Evolutionary conservation across 257 asterid species (phyloP), one percentile per base, ranked within the genome.

Genomic region (Echium plantagineum): DNA sequence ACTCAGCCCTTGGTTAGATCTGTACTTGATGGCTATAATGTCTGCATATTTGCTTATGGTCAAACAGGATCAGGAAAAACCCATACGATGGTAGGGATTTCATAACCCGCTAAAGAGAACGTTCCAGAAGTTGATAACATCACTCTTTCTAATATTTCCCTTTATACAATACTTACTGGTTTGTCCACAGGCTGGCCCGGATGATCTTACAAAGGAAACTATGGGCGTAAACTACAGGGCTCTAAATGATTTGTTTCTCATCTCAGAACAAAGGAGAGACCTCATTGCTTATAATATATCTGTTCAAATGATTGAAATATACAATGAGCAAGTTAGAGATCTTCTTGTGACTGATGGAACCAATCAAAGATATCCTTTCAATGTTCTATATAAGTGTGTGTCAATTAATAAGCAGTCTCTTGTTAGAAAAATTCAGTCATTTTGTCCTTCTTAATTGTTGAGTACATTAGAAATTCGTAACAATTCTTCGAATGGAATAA

Each of bases 1-100:
- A 89, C 94, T 13, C 82, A 84, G 68, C 97, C 94, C 62, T 73
- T 90, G 76, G 82, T 90, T 69, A 89, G 95, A 55, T 90, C 95
- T 32, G 88, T 90, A 66, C 90, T 89, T 69, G 97, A 89, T 65
- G 97, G 97, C 21, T 89, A 70, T 66, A 89, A 84, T 68, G 94
- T 89, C 47, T 89, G 97, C 62, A 89, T 86, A 78, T 89, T 89
- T 65, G 97, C 97, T 61, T 89, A 89, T 61, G 97, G 97, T 58
- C 97, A 89, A 82, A 89, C 97, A 10, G 97, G 97, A 64, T 84
- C 97, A 0, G 97, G 97, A 55, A 89, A 89, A 78, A 89, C 97
- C 47, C 75, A 75, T 64, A 89, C 95, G 8, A 86, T 86, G 97
- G 97, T 86, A 74, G 63, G 80, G 60, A 28, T 66, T 62, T 58